Evolutionary conservation across 2,329 filamentous ascomycete genomes (phyloP).

Genomic region (Didymella pomorum): DNA sequence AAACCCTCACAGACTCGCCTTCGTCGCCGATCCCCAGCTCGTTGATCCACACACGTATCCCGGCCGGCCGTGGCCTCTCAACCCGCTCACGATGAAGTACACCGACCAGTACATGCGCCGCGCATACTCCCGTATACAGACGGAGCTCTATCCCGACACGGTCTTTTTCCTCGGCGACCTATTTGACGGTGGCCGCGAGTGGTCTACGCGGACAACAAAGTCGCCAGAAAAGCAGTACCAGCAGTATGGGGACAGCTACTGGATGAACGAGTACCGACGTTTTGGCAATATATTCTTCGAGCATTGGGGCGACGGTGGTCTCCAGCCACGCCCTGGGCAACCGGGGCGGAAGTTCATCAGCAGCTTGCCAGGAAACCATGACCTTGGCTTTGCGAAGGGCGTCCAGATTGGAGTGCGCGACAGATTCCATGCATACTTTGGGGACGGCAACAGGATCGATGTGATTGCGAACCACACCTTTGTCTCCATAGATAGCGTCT

Average conservation of each 20-base stretch:
- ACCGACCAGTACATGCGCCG: constrained; percentile 91
- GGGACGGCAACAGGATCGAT: constrained; percentile 88
- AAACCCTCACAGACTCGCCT: constrained; percentile 81
- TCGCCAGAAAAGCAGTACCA: constrained; percentile 73
- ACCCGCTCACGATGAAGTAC: constrained; percentile 70
- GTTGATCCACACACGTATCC: constrained; percentile 96
- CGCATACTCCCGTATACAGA: constrained; percentile 80
- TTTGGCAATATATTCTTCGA: constrained; percentile 87
- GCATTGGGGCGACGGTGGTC: constrained; percentile 68
- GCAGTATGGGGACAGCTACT: constrained; percentile 81
- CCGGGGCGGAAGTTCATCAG: constrained; percentile 80
- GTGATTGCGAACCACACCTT: constrained; percentile 95
- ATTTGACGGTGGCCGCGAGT: constrained; percentile 95
- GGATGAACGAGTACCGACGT: constrained; percentile 84
- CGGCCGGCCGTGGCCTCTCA: constrained; percentile 78
- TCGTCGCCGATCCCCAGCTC: constrained; percentile 90
- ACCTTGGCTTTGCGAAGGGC: constrained; percentile 87
- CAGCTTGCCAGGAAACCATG: constrained; percentile 92
- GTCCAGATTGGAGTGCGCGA: constrained; percentile 82
- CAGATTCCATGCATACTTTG: constrained; percentile 88
- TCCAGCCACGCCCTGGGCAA: constrained; percentile 64
- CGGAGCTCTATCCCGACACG: constrained; percentile 80
- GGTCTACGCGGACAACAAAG: constrained; percentile 69
- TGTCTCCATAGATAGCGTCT: constrained; percentile 88
- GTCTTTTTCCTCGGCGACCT: constrained; percentile 92